Base-by-base conservation (phyloP, 371 early-diverging fungal species). In the Lichtheimia ornata region DNA sequence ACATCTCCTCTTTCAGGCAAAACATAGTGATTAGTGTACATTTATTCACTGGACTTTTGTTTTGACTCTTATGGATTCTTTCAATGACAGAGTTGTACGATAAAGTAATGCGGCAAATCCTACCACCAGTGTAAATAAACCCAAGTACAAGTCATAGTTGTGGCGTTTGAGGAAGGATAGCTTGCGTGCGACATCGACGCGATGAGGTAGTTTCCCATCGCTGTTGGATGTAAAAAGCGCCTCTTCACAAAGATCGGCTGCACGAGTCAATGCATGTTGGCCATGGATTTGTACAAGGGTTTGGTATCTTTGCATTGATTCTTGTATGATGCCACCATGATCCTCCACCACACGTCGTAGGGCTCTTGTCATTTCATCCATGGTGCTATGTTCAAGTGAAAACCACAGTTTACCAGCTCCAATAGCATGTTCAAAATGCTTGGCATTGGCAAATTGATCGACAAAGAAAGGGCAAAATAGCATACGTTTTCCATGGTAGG, bases 381-480 rank as follows among this genome's bases (percentile, higher is more conserved):
- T 28, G 18, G 30, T n/a, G 6, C 24, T 15, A 41, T 25, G 6
- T 50, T 40, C 14, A 13, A 13, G 13, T 11, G 9, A n/a, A 50
- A 30, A 22, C 15, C 18, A 6, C 20, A 25, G n/a, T n/a, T n/a
- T n/a, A 15, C 44, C 53, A 60, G 20, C 7, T 53, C 14, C n/a
- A 35, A 22, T 22, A 22, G 24, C 9, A 9, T 27, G 53, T 28
- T 51, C 24, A 20, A 52, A 28, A 6, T 30, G 35, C 2, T 20
- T 52, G 15, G 60, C 53, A 35, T 50, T 50, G 12, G 27, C 13
- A 41, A 42, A 44, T 50, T 81, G 78, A 49, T 81, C 81, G 2
- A 66, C 76, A 55, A 77, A 74, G 28, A 70, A 76, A 0, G 78
- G 81, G 25, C 55, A 65, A 7, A 74, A 56, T 15, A 74, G 51